Evolutionary conservation across 176 grass and related monocot genomes (phyloP).

Genomic region (Tuctoria greenei): DNA sequence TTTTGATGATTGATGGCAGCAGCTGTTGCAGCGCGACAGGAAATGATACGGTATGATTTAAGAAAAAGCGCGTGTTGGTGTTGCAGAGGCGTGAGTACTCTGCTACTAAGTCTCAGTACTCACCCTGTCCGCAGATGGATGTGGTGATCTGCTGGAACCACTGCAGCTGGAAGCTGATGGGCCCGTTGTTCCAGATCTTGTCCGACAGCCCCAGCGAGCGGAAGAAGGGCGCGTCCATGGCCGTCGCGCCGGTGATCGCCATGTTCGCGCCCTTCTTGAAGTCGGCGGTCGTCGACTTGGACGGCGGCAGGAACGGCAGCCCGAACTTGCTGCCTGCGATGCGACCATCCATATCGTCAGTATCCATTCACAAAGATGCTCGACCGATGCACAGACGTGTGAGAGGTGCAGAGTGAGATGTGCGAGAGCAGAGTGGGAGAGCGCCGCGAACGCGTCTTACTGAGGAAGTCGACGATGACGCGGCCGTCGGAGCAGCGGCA

Average conservation of each 20-base stretch:
- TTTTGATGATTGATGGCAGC: neutral
- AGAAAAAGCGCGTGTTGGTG: neutral
- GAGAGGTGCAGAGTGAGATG: too few species aligned
- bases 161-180: slow-evolving; percentile 58
- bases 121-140: slow-evolving; percentile 53
- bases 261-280: slow-evolving; percentile 70
- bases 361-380: too few species aligned
- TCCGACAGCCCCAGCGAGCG: slow-evolving; percentile 43
- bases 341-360: neutral
- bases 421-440: too few species aligned
- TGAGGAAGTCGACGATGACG: slow-evolving; percentile 60
- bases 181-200: slow-evolving; percentile 73
- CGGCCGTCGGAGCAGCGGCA: slow-evolving; percentile 68
- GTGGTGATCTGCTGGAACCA: slow-evolving; percentile 59
- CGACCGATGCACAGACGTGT: neutral
- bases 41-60: neutral
- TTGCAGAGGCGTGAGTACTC: too few species aligned
- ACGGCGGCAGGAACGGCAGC: slow-evolving; percentile 60
- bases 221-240: slow-evolving; percentile 65
- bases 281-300: slow-evolving; percentile 47
- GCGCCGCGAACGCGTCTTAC: too few species aligned
- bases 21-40: neutral
- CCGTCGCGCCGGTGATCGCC: slow-evolving; percentile 64
- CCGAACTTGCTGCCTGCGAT: slow-evolving; percentile 35
- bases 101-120: neutral